Evolutionary conservation across 1,139 yeast species (phyloP).

Genomic region (Geotrichum aggregatum): DNA sequence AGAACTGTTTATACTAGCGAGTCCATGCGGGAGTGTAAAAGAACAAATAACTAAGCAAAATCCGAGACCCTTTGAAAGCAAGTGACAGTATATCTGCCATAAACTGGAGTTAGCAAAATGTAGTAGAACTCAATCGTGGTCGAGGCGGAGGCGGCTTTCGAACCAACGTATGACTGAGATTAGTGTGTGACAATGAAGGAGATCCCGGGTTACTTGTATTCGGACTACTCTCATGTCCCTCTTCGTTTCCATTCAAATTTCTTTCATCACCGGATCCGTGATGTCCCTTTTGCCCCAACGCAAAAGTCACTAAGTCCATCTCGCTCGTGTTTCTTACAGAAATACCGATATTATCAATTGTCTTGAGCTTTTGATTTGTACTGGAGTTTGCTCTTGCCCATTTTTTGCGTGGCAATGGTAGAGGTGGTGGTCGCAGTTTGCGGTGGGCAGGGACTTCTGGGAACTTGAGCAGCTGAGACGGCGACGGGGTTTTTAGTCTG

Average conservation of each 20-base stretch:
- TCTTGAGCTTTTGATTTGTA: no score
- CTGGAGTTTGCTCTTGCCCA: background rate
- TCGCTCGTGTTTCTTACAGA: conserved; percentile 19
- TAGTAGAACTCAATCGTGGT: conserved; percentile 7
- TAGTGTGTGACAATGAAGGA: background rate
- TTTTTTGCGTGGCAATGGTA: background rate
- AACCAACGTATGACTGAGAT: background rate
- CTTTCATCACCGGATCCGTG: no score
- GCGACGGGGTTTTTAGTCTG: no score
- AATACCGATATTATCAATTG: conserved; percentile 11
- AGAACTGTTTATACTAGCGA: no score
- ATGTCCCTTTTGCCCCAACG: background rate
- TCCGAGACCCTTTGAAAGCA: background rate
- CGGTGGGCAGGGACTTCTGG: background rate
- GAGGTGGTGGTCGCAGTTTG: background rate
- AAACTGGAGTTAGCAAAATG: background rate
- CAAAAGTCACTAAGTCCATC: conserved; percentile 14
- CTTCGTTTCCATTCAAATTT: background rate
- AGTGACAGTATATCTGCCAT: background rate
- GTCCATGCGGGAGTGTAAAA: no score
- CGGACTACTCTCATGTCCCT: background rate
- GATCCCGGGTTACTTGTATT: background rate
- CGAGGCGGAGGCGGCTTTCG: conserved; percentile 18
- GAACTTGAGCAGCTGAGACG: no score
- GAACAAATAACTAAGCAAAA: background rate